A percentile compares a stretch with the other conserved stretches of the same genome.
These are phyloP conservation scores for Gaeumannomyces sp. DNA, from an alignment of 2,329 filamentous ascomycete species.

Conservation along the genomic window DNA sequence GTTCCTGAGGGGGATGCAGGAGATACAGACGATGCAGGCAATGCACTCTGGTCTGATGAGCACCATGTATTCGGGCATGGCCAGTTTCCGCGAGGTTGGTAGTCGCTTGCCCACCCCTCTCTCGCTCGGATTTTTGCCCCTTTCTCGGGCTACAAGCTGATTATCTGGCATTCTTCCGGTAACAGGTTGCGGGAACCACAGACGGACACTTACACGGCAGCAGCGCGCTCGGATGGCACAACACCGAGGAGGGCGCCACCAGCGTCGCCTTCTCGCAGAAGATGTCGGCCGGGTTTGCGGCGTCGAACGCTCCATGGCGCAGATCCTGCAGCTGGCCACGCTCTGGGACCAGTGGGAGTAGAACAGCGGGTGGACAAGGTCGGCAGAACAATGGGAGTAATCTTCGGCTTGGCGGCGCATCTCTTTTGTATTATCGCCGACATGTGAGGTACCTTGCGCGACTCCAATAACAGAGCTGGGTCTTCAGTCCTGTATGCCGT, in stretches of 20 bases:
- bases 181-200: background rate
- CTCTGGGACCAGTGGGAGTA: background rate
- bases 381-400: too few relatives aligned
- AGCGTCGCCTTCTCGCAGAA: constrained; percentile 2
- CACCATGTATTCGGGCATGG: constrained; percentile 4
- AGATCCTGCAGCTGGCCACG: background rate
- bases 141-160: background rate
- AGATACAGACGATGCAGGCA: background rate
- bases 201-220: background rate
- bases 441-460: too few relatives aligned
- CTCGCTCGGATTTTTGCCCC: background rate
- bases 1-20: background rate
- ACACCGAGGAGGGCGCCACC: background rate
- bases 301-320: background rate
- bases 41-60: background rate
- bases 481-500: too few relatives aligned
- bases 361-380: too few relatives aligned
- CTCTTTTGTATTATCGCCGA: too few relatives aligned
- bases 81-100: background rate
- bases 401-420: too few relatives aligned
- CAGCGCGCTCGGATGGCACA: background rate
- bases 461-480: too few relatives aligned
- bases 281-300: background rate
- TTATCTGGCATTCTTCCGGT: background rate
- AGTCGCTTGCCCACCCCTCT: background rate